phyloP scores from a whole-genome alignment of 306 rosid species.

The Castanospermum australe region DNA sequence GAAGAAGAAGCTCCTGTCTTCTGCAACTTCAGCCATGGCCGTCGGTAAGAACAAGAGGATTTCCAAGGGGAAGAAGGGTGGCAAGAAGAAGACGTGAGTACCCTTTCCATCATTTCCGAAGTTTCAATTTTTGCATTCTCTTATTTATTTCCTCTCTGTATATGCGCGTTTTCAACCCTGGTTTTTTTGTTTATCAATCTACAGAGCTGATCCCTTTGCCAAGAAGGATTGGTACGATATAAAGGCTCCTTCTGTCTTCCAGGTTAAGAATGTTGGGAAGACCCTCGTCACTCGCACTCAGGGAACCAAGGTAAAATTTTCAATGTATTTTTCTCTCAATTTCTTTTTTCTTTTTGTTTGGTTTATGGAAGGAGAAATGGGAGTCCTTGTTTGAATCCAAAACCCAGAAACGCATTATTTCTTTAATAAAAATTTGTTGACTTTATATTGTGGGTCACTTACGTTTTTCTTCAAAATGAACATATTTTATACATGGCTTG shows the following conservation, averaged over 20 bases:
- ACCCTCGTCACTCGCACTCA: slow-evolving; percentile 91
- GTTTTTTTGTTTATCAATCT: not conserved
- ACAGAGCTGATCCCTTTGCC: slow-evolving; percentile 86
- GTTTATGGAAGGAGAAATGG: not conserved
- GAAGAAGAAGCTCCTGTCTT: not conserved
- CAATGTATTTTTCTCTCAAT: not conserved
- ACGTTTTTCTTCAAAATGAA: not conserved
- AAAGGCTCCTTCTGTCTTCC: slow-evolving; percentile 82
- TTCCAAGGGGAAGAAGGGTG: slow-evolving; percentile 85
- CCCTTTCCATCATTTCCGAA: not conserved
- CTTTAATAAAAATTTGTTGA: not conserved
- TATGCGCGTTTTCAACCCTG: not conserved
- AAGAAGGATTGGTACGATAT: slow-evolving; percentile 99
- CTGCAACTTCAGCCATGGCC: slow-evolving; percentile 49
- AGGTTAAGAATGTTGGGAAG: slow-evolving; percentile 71
- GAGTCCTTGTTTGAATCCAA: not conserved
- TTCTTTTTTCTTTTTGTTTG: not conserved
- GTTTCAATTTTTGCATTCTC: not conserved
- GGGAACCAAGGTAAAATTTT: slow-evolving; percentile 74
- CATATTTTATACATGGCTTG: not conserved
- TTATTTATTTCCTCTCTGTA: not conserved
- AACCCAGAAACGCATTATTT: not conserved
- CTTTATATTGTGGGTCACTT: not conserved
- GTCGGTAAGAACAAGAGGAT: slow-evolving; percentile 83
- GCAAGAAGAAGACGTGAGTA: slow-evolving; percentile 79